Conservation (phyloP, 2,329 filamentous ascomycete genomes). For the Seiridium unicorne region DNA sequence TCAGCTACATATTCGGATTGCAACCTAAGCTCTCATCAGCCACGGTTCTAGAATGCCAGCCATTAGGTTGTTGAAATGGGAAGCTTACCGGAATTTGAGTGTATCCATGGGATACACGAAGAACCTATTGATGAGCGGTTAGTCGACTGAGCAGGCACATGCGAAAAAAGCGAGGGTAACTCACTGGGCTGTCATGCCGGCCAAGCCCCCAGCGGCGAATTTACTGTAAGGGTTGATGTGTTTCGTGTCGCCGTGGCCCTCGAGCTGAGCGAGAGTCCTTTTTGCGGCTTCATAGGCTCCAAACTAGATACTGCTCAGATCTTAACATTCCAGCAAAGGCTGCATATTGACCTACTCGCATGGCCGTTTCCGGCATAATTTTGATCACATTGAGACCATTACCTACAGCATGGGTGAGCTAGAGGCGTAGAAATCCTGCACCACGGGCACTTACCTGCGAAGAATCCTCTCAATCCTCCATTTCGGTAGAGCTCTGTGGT, state of each 20-base stretch:
- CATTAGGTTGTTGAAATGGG: neutral
- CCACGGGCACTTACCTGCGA: slow-evolving; percentile 67
- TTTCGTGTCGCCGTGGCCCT: slow-evolving; percentile 82
- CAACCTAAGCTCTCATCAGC: slow-evolving; percentile 60
- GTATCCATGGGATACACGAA: slow-evolving; percentile 94
- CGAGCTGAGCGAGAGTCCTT: slow-evolving; percentile 77
- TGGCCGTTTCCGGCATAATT: slow-evolving; percentile 97
- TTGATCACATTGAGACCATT: slow-evolving; percentile 97
- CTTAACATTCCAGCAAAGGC: neutral
- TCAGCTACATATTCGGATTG: slow-evolving; percentile 92
- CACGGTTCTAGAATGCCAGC: neutral
- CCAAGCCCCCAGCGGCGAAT: slow-evolving; percentile 86
- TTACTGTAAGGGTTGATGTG: slow-evolving; percentile 81
- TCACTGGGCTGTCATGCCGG: slow-evolving; percentile 90
- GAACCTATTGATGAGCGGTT: slow-evolving; percentile 50
- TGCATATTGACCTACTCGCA: slow-evolving; percentile 55
- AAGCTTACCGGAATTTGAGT: slow-evolving; percentile 60
- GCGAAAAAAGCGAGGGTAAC: slow-evolving; percentile 29
- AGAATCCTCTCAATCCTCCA: slow-evolving; percentile 85
- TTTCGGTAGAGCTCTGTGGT: slow-evolving; percentile 78
- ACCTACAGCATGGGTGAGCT: slow-evolving; percentile 49
- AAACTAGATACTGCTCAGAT: slow-evolving; percentile 49
- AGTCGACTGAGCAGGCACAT: slow-evolving; percentile 18
- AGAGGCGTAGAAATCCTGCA: neutral
- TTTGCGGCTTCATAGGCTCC: slow-evolving; percentile 96